Conservation (phyloP, 2,329 filamentous ascomycete genomes). For the Mariannaea sp. region DNA sequence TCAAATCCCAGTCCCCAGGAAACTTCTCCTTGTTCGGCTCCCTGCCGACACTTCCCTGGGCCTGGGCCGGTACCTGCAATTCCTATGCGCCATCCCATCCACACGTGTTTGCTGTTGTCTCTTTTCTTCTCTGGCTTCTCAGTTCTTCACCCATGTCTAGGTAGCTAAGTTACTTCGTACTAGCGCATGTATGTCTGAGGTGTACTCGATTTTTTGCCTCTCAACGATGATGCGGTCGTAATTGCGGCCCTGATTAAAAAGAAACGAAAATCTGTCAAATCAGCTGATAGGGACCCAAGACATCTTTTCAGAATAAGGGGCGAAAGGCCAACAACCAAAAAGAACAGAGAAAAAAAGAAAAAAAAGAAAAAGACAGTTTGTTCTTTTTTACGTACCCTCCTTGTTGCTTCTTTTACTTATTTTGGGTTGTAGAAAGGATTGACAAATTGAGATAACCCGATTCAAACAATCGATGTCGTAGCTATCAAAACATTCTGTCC, state of each 20-base stretch:
- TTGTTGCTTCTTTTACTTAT: no score
- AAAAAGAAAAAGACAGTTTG: no score
- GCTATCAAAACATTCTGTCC: no score
- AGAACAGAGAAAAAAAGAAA: conserved; percentile 1
- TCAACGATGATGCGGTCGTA: neutral
- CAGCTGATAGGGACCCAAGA: no score
- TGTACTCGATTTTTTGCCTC: neutral
- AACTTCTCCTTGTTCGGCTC: conserved; percentile 6
- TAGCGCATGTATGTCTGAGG: neutral
- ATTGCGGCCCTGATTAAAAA: neutral
- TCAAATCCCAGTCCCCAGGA: neutral
- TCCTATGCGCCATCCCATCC: conserved; percentile 17
- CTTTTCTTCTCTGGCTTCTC: neutral
- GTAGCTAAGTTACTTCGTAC: neutral
- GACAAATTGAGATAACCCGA: no score
- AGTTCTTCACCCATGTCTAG: neutral
- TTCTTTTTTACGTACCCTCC: no score
- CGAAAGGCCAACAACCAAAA: no score
- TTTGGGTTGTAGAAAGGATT: no score
- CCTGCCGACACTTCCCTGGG: conserved; percentile 12
- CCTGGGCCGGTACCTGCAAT: conserved; percentile 14
- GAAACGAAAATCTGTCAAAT: neutral
- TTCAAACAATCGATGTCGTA: no score
- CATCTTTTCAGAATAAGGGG: no score
- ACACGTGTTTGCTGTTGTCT: conserved; percentile 7